Base-by-base conservation (phyloP, 768 basidiomycete genomes). In the Trametes punicea region DNA sequence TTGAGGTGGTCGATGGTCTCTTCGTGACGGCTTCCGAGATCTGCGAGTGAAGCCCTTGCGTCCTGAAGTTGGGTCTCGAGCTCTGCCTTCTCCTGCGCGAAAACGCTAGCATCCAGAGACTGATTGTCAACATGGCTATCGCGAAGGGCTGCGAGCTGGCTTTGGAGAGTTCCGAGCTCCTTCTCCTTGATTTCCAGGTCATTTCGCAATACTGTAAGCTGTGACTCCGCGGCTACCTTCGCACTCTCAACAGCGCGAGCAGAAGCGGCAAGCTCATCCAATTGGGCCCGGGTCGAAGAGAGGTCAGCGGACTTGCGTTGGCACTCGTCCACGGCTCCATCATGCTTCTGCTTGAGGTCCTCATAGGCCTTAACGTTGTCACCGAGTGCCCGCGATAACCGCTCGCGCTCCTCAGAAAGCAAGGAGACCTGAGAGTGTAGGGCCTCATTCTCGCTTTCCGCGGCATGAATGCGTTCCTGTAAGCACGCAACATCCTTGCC, bases 21-120 rank as follows among this genome's bases (percentile, higher is more conserved):
- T 23, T 51, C 40, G 16, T 56, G 57, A 11, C 33, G 50, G 8
- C 39, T 49, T 42, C 55, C 52, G 20, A 67, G 50, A 10, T 62
- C 62, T 2, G 56, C 46, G 8, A 62, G 62, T 7, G 62, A 53
- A 2, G 51, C 42, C n/a, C 50, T 54, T 18, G 64, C 20, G 2
- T 51, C 45, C 11, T 56, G 54, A 16, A 68, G 44, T 33, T 64
- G 50, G 6, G 26, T 21, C 49, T 66, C 56, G 26, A 64, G 62
- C 10, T 53, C 56, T 5, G 52, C 46, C 38, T 60, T 40, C 54
- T 63, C 56, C 21, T 56, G 51, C 4, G 60, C 46, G 44, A 60
- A 56, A 4, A 46, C 34, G 16, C 29, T 29, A 13, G 55, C 58
- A 15, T 57, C 55, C 29, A 56, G 29, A 20, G 53, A 51, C 29